Evolutionary conservation across 192 early-diverging fungal genomes (phyloP).

Genomic region (Coemansia sp.): DNA sequence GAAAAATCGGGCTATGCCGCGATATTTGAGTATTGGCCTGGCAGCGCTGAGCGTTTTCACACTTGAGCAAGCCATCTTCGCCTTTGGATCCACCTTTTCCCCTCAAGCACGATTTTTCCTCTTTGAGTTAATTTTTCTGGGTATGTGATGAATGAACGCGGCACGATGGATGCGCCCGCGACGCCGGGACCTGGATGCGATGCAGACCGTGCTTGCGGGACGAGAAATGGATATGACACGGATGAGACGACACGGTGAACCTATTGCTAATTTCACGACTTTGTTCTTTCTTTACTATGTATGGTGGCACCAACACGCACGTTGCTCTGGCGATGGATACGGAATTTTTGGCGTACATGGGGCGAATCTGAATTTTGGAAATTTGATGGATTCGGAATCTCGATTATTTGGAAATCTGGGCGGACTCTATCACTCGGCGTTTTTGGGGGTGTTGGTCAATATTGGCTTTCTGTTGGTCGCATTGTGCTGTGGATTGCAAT

Average conservation of each 20-base stretch:
- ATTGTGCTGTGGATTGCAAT: not conserved
- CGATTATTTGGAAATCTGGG: not conserved
- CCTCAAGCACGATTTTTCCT: slow-evolving; percentile 7
- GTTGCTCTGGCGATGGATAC: slow-evolving; percentile 1
- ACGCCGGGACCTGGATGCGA: not conserved
- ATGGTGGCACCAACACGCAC: not conserved
- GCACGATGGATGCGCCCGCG: not conserved
- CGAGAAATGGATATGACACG: not conserved
- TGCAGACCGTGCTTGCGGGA: no score
- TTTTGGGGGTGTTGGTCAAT: not conserved
- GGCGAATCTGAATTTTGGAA: no score
- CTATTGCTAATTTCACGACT: not conserved
- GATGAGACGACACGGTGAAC: not conserved
- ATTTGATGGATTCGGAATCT: not conserved
- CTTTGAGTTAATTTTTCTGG: slow-evolving; percentile 3
- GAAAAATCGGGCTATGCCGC: not conserved
- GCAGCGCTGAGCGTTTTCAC: not conserved
- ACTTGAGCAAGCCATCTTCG: not conserved
- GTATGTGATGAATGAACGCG: slow-evolving; percentile 2
- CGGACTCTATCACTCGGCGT: no score
- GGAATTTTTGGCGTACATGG: no score
- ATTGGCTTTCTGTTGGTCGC: not conserved
- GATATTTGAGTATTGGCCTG: no score
- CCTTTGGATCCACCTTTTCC: slow-evolving; percentile 7
- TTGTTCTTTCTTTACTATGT: slow-evolving; percentile 1